Evolutionary conservation across 768 basidiomycete species (phyloP), one percentile per base, ranked within the genome.

Genomic region (Mycena floridula): DNA sequence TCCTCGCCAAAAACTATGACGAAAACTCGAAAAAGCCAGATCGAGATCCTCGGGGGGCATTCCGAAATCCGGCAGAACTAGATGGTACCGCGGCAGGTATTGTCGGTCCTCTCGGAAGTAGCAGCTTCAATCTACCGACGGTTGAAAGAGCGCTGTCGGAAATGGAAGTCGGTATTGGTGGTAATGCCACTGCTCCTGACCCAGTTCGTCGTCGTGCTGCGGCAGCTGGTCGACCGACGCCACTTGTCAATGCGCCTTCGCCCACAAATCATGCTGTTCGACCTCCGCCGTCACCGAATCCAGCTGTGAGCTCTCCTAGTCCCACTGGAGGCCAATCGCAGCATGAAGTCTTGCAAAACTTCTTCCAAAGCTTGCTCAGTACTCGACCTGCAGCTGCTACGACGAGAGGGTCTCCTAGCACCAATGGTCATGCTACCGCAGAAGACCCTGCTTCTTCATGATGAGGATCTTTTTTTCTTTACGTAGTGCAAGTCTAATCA

Each of bases 91-190:
- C 75, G 3, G 77, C 83, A 1, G 91, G 94, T 22, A 81, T 96
- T 38, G 95, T 99, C 9, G 95, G 95, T 1, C 95, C 95, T 0
- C 77, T 99, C 65, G 88, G 87, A 43, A 87, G 83, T 59, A 86
- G 83, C 53, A 88, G 83, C 47, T 85, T 94, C 66, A 86, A 66
- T 56, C 67, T 97, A 40, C 93, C 94, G 2, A 84, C 73, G 45
- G 95, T 97, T 27, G 92, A 93, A 61, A 81, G 81, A 42, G 92
- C 89, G 1, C 73, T 96, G 45, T 76, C 74, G 18, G 90, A 93
- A 45, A 92, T 96, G 91, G 91, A 95, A 55, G 74, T 75, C 40
- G 76, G 76, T 4, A 57, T 72, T 37, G 61, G 63, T 18, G 56
- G 62, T 21, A 55, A 46, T 18, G 27, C 50, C 18, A 48, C 38